Evolutionary conservation across 257 asterid genomes (phyloP).

Genomic region (Salvia miltiorrhiza): DNA sequence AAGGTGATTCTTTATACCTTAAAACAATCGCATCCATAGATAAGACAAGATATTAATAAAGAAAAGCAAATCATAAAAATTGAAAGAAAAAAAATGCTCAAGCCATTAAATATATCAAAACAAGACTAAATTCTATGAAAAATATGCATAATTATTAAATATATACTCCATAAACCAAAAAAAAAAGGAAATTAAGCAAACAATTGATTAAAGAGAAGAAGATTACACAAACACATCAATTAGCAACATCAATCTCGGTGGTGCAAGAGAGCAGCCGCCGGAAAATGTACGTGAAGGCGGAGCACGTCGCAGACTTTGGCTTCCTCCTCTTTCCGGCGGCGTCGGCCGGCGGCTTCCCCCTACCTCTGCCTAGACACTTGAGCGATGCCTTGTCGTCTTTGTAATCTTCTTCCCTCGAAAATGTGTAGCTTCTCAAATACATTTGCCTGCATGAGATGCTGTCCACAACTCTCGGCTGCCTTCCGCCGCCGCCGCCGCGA

Average conservation of each 20-base stretch:
- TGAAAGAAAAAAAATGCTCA: not conserved
- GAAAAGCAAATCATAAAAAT: not conserved
- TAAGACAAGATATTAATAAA: not conserved
- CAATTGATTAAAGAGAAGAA: not conserved
- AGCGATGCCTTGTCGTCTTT: conserved; percentile 25
- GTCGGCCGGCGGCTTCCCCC: not conserved
- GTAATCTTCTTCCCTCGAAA: conserved; percentile 60
- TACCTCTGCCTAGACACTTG: conserved; percentile 44
- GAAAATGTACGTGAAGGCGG: conserved; percentile 53
- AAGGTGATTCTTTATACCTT: no score
- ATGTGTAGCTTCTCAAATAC: conserved; percentile 79
- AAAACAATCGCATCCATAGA: no score
- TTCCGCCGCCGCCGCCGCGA: conserved; percentile 20
- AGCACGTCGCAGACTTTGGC: conserved; percentile 41
- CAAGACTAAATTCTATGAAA: not conserved
- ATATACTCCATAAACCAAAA: conserved; percentile 1
- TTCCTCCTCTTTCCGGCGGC: conserved; percentile 31
- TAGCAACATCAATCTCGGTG: conserved; percentile 68
- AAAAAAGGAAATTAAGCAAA: not conserved
- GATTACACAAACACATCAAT: conserved; percentile 16
- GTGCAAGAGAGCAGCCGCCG: conserved; percentile 78
- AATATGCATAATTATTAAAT: not conserved
- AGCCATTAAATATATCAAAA: no score
- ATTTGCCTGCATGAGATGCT: conserved; percentile 80
- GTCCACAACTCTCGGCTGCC: conserved; percentile 70